Percentiles rank a stretch among this genome's conserved stretches.
These are phyloP conservation scores for Rhododendron molle DNA, from an alignment of 148 eudicot genomes.

Conservation along the genomic window DNA sequence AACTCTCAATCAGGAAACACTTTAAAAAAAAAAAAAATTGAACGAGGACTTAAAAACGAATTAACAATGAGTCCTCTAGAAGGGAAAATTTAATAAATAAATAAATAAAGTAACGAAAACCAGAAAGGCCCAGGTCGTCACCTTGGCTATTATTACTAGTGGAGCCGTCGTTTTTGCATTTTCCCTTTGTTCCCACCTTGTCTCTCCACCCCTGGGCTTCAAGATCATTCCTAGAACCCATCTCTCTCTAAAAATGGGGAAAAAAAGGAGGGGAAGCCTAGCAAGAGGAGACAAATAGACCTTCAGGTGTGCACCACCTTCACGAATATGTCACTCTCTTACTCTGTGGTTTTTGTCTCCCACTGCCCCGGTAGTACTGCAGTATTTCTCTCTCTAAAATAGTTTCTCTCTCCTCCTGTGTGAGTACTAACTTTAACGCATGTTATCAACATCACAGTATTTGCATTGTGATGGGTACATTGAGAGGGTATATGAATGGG, in stretches of 20 bases:
- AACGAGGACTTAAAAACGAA: not conserved
- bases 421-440: not conserved
- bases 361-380: not conserved
- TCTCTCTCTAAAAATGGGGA: not conserved
- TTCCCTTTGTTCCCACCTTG: not conserved
- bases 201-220: not conserved
- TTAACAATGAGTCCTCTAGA: not conserved
- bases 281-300: not conserved
- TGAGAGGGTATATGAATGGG: not conserved
- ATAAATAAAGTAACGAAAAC: too few species aligned
- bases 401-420: not conserved
- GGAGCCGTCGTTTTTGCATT: not conserved
- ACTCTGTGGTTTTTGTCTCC: not conserved
- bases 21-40: not conserved
- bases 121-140: not conserved
- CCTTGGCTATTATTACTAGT: not conserved
- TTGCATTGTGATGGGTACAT: not conserved
- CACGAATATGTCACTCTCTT: not conserved
- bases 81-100: not conserved
- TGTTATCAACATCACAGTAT: not conserved
- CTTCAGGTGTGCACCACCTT: constrained; percentile 1
- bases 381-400: not conserved
- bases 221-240: not conserved
- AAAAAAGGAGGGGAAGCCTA: not conserved
- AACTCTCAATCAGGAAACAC: not conserved